Conservation (phyloP, 2,329 filamentous ascomycete genomes). For the Venturia nashicola region DNA sequence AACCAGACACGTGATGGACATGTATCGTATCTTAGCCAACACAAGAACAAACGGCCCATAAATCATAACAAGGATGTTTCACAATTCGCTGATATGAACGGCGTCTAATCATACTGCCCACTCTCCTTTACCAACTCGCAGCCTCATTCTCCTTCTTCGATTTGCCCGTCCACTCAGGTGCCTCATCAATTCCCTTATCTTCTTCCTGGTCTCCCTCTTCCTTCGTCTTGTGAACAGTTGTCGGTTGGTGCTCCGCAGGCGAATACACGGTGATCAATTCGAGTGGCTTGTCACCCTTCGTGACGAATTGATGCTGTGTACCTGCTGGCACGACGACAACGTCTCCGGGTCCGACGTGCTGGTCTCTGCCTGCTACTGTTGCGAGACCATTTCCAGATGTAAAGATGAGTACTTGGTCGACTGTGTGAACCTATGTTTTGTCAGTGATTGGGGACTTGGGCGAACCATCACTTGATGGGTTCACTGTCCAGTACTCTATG, state of each 20-base stretch:
- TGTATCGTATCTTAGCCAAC: too few species aligned
- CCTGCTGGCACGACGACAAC: constrained; percentile 52
- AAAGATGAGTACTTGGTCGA: constrained; percentile 54
- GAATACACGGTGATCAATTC: constrained; percentile 52
- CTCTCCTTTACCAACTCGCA: constrained; percentile 37
- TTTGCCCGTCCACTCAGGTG: constrained; percentile 45
- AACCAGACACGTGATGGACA: too few species aligned
- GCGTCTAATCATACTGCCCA: constrained; percentile 1
- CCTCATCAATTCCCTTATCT: constrained; percentile 47
- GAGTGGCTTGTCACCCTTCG: constrained; percentile 45
- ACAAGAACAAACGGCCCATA: too few species aligned
- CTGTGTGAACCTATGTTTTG: constrained; percentile 34
- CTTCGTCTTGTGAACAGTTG: constrained; percentile 49
- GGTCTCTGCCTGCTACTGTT: constrained; percentile 46
- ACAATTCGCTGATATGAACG: too few species aligned
- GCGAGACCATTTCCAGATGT: constrained; percentile 47
- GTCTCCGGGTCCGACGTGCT: constrained; percentile 42
- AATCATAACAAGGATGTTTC: too few species aligned
- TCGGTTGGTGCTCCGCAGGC: constrained; percentile 48
- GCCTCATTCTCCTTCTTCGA: constrained; percentile 47
- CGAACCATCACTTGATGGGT: neutral
- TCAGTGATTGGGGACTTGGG: neutral
- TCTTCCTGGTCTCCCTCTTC: constrained; percentile 51
- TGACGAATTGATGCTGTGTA: constrained; percentile 54
- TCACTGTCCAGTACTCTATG: neutral